Conservation (phyloP, 163 green algal genomes). For the Botryococcus braunii region DNA sequence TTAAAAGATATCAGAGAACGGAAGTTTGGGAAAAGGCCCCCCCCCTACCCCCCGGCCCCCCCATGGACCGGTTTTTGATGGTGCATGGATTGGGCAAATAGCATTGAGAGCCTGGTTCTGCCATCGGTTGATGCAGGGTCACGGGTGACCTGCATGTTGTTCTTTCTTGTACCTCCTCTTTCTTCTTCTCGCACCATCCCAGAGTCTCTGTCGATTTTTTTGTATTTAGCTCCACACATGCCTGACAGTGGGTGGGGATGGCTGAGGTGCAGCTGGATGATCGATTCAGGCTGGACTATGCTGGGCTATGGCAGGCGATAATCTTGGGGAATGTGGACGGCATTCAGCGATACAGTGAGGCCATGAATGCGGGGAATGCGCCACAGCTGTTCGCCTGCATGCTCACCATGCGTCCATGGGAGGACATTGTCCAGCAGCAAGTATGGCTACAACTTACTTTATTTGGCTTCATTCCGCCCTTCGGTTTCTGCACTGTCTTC, state of each 20-base stretch:
- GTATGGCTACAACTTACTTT: background rate
- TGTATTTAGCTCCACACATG: background rate
- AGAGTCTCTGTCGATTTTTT: background rate
- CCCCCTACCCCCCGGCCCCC: no score
- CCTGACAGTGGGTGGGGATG: background rate
- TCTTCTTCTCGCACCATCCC: constrained; percentile 10
- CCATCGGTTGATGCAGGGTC: background rate
- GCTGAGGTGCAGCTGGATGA: constrained; percentile 12
- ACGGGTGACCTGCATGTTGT: background rate
- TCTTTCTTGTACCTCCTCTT: background rate
- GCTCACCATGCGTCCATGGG: constrained; percentile 75
- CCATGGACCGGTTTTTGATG: no score
- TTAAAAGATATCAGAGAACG: no score
- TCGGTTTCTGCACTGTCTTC: background rate
- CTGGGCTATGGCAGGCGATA: constrained; percentile 64
- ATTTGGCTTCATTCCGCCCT: background rate
- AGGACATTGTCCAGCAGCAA: constrained; percentile 24
- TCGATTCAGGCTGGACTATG: constrained; percentile 59
- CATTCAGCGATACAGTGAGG: constrained; percentile 32
- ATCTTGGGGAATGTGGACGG: constrained; percentile 49
- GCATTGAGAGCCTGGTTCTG: background rate
- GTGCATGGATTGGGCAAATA: no score
- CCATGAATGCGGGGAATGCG: constrained; percentile 48
- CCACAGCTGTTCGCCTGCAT: constrained; percentile 73
- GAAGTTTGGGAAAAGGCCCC: no score